phyloP scores from a whole-genome alignment of 2,329 filamentous ascomycete species.

The Sporothrix dimorphospora region DNA sequence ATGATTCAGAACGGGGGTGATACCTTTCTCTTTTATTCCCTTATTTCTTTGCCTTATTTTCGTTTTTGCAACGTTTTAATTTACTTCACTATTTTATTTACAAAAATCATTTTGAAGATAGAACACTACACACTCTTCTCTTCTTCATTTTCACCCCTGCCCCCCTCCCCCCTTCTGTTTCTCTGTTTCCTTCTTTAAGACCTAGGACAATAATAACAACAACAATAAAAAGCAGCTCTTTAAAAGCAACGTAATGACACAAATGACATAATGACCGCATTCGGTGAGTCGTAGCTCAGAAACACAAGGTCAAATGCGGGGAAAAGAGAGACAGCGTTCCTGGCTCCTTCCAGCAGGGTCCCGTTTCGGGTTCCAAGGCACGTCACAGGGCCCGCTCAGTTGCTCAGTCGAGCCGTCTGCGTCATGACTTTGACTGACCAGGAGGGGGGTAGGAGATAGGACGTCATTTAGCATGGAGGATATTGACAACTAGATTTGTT shows the following conservation, averaged over 20 bases:
- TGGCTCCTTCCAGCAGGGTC: not conserved
- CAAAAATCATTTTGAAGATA: too few species aligned
- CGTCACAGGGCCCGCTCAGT: constrained; percentile 8
- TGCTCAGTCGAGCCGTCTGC: not conserved
- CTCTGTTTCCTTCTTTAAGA: not conserved
- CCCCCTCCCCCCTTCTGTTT: too few species aligned
- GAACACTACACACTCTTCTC: not conserved
- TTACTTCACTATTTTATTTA: too few species aligned
- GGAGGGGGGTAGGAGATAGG: not conserved
- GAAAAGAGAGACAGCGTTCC: not conserved
- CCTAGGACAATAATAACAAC: not conserved
- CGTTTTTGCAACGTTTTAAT: not conserved
- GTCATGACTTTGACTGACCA: constrained; percentile 8
- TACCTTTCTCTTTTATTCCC: not conserved
- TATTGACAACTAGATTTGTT: too few species aligned
- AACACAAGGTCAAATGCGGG: not conserved
- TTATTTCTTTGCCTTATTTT: not conserved
- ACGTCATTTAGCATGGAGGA: not conserved
- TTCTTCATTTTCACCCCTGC: too few species aligned
- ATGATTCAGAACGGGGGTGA: not conserved
- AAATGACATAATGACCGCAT: not conserved
- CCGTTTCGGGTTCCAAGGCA: not conserved
- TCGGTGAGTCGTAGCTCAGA: not conserved
- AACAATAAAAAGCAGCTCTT: not conserved
- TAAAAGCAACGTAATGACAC: not conserved